Conservation (phyloP, 1,139 yeast genomes). For the Spathaspora sp. region DNA sequence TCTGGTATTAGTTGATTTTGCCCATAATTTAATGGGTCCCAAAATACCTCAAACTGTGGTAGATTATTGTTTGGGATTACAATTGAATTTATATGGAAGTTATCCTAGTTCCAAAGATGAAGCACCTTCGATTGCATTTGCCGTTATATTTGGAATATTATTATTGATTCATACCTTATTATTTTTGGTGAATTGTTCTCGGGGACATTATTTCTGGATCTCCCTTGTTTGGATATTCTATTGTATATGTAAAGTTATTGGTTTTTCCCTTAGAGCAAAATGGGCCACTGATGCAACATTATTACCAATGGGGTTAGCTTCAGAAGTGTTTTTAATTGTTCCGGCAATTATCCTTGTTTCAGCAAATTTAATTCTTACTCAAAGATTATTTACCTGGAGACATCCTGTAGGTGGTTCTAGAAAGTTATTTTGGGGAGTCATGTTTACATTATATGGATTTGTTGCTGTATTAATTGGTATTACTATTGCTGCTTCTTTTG, state of each 20-base stretch:
- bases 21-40: constrained; percentile 24
- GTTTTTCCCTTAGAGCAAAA: constrained; percentile 29
- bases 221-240: constrained; percentile 33
- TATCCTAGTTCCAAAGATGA: constrained; percentile 31
- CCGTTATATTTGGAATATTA: constrained; percentile 28
- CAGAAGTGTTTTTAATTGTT: constrained; percentile 34
- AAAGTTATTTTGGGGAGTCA: constrained; percentile 33
- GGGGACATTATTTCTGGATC: constrained; percentile 39
- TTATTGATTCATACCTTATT: constrained; percentile 26
- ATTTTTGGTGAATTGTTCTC: constrained; percentile 28
- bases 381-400: constrained; percentile 46
- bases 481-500: constrained; percentile 34
- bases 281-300: constrained; percentile 30
- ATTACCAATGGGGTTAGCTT: constrained; percentile 29
- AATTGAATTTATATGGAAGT: constrained; percentile 34
- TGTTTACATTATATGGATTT: constrained; percentile 31
- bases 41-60: constrained; percentile 22
- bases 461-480: constrained; percentile 32
- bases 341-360: constrained; percentile 36
- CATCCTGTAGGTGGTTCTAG: constrained; percentile 49
- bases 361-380: constrained; percentile 41
- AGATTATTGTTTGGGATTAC: constrained; percentile 19
- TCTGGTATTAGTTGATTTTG: constrained; percentile 16
- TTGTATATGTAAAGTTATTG: constrained; percentile 28
- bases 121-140: constrained; percentile 33